These are phyloP conservation scores for Beauveria medogensis DNA, from an alignment of 2,329 filamentous ascomycete genomes.

Conservation along the genomic window DNA sequence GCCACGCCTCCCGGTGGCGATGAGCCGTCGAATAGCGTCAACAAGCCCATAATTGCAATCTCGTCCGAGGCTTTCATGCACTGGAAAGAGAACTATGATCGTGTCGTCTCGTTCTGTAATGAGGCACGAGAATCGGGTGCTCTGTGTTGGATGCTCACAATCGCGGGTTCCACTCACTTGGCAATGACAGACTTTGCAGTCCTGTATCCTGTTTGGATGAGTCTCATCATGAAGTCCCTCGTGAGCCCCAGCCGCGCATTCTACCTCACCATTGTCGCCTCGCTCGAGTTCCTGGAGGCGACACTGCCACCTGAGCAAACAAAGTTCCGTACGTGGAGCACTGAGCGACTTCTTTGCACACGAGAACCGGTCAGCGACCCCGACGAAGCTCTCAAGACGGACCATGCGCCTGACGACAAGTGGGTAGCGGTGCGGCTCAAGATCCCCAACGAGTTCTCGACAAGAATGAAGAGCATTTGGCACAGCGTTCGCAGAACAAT, in stretches of 20 bases:
- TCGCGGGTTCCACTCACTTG: constrained; percentile 55
- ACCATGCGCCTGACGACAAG: constrained; percentile 48
- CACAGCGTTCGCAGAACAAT: constrained; percentile 26
- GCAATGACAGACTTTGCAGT: constrained; percentile 60
- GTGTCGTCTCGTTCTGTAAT: constrained; percentile 46
- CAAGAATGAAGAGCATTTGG: constrained; percentile 37
- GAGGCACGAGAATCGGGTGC: constrained; percentile 42
- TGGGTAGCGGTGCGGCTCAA: constrained; percentile 49
- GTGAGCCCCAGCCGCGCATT: constrained; percentile 56
- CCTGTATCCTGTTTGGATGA: constrained; percentile 51
- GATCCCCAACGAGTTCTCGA: constrained; percentile 49
- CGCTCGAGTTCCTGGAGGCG: constrained; percentile 52
- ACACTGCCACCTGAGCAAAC: constrained; percentile 41
- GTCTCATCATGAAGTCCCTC: constrained; percentile 52
- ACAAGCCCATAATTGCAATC: constrained; percentile 52
- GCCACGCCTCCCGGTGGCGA: constrained; percentile 38
- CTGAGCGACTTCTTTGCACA: constrained; percentile 41
- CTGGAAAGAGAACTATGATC: constrained; percentile 56
- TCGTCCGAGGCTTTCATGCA: constrained; percentile 65
- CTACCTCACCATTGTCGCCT: constrained; percentile 54
- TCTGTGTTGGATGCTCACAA: constrained; percentile 42
- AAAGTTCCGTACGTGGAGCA: constrained; percentile 42
- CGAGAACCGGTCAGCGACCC: constrained; percentile 28
- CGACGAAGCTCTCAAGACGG: constrained; percentile 37
- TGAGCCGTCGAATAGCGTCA: constrained; percentile 34